These are phyloP conservation scores for Trichoderma endophyticum DNA, from an alignment of 2,329 filamentous ascomycete genomes.

Conservation along the genomic window DNA sequence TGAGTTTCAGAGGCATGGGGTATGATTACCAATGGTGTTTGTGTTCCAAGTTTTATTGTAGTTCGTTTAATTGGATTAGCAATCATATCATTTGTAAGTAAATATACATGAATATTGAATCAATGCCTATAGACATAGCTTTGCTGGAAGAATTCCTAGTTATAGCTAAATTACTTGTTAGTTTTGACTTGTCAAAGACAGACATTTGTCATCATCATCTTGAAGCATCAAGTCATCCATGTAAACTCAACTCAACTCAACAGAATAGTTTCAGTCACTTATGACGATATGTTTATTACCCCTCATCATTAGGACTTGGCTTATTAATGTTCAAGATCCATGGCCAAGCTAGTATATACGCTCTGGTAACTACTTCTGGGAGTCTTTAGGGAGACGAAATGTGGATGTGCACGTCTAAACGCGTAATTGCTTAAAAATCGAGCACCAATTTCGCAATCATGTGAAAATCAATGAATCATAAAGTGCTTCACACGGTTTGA, in stretches of 20 bases:
- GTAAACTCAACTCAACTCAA: not conserved
- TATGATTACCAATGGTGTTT: not conserved
- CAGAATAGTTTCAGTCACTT: not conserved
- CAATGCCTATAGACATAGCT: not conserved
- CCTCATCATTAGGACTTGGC: not conserved
- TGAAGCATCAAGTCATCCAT: not conserved
- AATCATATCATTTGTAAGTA: not conserved
- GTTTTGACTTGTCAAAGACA: not conserved
- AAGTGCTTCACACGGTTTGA: not conserved
- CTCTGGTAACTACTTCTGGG: not conserved
- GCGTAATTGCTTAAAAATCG: not conserved
- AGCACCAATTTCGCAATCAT: not conserved
- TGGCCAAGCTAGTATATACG: not conserved
- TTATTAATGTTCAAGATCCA: not conserved
- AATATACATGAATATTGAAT: not conserved
- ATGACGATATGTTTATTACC: not conserved
- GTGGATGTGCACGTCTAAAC: not conserved
- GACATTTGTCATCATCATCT: not conserved
- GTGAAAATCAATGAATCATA: conserved; percentile 7
- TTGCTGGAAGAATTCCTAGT: not conserved
- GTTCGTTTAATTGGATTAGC: not conserved
- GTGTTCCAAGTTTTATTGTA: not conserved
- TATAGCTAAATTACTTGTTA: not conserved
- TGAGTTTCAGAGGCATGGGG: too few species aligned
- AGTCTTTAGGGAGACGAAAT: not conserved